Evolutionary conservation across 768 basidiomycete genomes (phyloP).

Genomic region (Rhizopogon salebrosus): DNA sequence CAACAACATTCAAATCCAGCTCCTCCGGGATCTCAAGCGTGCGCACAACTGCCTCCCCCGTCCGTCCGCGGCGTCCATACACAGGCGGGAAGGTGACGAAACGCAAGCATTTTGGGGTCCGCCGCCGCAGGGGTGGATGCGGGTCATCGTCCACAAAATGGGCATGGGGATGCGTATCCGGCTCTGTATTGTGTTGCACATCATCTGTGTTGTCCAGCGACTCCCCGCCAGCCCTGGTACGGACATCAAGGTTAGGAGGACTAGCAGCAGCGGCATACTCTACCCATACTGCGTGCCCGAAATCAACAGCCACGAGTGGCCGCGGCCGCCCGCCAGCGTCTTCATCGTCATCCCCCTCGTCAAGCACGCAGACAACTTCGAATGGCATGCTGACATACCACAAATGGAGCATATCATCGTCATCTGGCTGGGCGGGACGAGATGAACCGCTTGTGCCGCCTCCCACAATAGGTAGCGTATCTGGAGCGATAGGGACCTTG

Average conservation of each 20-base stretch:
- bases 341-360: conserved; percentile 29
- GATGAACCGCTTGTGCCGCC: conserved; percentile 1
- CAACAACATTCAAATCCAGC: conserved; percentile 57
- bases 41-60: conserved; percentile 43
- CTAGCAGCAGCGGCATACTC: conserved; percentile 38
- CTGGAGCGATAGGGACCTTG: conserved; percentile 49
- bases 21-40: conserved; percentile 63
- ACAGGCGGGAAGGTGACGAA: conserved; percentile 68
- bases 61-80: conserved; percentile 15
- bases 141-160: conserved; percentile 1
- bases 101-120: conserved; percentile 46
- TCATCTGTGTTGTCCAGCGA: neutral
- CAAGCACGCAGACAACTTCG: conserved; percentile 64
- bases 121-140: conserved; percentile 15
- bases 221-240: neutral
- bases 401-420: conserved; percentile 57
- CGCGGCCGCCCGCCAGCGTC: conserved; percentile 45
- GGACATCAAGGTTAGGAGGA: neutral
- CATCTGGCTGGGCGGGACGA: conserved; percentile 19
- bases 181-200: neutral
- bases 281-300: conserved; percentile 85
- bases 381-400: conserved; percentile 72
- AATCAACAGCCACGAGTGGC: conserved; percentile 78
- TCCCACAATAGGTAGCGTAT: conserved; percentile 13
- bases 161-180: neutral